Evolutionary conservation across 441 rosid species (phyloP).

Genomic region (Aleurites moluccanus): DNA sequence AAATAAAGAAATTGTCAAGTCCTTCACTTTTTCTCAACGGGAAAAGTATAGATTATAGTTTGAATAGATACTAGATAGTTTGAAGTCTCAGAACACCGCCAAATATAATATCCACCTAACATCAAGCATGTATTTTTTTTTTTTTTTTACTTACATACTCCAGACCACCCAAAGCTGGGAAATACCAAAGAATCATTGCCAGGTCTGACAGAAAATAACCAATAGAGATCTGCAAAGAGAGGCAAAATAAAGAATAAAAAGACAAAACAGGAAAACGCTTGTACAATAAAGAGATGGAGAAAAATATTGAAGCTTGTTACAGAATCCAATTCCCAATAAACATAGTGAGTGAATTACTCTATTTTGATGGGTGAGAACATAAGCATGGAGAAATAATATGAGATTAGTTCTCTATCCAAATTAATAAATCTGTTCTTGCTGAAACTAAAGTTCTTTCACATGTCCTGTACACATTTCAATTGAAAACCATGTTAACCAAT

Average conservation of each 20-base stretch:
- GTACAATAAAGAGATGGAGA: neutral
- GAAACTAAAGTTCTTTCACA: neutral
- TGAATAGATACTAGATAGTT: neutral
- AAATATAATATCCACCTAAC: neutral
- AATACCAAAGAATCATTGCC: conserved; percentile 71
- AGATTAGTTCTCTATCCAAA: neutral
- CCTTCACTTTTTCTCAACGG: neutral
- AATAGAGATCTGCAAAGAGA: conserved; percentile 52
- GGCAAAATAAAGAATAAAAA: conserved; percentile 10
- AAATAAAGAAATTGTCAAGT: neutral
- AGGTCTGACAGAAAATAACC: conserved; percentile 81
- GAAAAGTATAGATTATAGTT: too few relatives aligned
- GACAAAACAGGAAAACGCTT: neutral
- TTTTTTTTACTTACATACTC: conserved; percentile 78
- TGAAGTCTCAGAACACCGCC: neutral
- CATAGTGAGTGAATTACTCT: neutral
- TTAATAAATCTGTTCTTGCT: neutral
- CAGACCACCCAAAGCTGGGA: conserved; percentile 70
- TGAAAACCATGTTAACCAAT: neutral
- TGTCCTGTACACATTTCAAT: neutral
- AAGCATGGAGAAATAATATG: neutral
- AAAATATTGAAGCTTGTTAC: neutral
- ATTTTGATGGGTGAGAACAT: neutral
- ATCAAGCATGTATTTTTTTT: conserved; percentile 13
- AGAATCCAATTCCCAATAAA: neutral